Evolutionary conservation across 768 basidiomycete species (phyloP).

Genomic region (Russula abietina): DNA sequence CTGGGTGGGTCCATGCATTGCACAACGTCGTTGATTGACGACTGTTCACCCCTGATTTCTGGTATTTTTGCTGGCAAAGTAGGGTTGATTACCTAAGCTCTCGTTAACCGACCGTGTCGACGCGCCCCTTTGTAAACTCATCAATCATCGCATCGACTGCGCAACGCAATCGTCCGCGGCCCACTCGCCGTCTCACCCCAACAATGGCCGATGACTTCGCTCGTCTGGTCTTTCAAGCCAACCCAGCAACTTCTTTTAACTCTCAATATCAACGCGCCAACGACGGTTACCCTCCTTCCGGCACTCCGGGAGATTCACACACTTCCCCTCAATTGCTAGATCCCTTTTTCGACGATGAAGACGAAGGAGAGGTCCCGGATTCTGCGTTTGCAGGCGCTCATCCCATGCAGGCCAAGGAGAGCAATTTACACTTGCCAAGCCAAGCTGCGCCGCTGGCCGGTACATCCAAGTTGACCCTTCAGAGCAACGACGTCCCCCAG

Average conservation of each 20-base stretch:
- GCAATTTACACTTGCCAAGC: slow-evolving; percentile 50
- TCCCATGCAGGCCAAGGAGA: slow-evolving; percentile 42
- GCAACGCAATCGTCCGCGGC: not conserved
- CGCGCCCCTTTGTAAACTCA: not conserved
- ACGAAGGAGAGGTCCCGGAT: slow-evolving; percentile 59
- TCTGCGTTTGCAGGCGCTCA: slow-evolving; percentile 54
- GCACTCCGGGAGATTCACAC: slow-evolving; percentile 38
- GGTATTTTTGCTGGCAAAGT: not conserved
- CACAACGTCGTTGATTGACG: not conserved
- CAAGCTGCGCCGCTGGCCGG: slow-evolving; percentile 58
- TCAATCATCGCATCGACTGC: not conserved
- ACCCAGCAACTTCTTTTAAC: slow-evolving; percentile 50
- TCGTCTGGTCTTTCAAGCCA: slow-evolving; percentile 63
- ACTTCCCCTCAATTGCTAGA: slow-evolving; percentile 46
- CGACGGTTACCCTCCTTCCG: slow-evolving; percentile 56
- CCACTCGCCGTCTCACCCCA: slow-evolving; percentile 5
- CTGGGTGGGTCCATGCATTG: slow-evolving; percentile 26
- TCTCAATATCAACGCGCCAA: slow-evolving; percentile 44
- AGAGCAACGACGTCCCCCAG: slow-evolving; percentile 46
- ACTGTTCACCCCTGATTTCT: not conserved
- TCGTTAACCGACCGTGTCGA: not conserved
- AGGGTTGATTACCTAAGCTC: slow-evolving; percentile 6
- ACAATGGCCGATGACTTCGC: slow-evolving; percentile 68
- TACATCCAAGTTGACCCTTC: slow-evolving; percentile 42
- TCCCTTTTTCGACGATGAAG: slow-evolving; percentile 87